A percentile compares a stretch with the other conserved stretches of the same genome.
These are phyloP conservation scores for Discostella stelligeroides DNA, from an alignment of 108 stramenopile species.

Conservation along the genomic window DNA sequence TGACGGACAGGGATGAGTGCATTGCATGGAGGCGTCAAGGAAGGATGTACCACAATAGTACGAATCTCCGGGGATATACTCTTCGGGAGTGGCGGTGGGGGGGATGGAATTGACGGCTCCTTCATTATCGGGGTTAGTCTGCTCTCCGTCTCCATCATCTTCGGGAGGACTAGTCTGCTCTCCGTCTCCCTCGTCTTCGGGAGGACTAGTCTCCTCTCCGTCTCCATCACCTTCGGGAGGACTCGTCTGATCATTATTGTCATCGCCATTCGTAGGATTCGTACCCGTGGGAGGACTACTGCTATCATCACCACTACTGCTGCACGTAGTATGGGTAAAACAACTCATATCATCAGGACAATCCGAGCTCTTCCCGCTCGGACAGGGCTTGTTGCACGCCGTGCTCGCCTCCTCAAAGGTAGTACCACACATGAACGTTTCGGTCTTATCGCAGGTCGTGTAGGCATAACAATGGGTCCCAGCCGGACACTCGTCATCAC, in stretches of 20 bases:
- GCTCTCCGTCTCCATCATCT: no score
- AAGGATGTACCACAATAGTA: conserved; percentile 50
- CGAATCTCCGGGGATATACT: conserved; percentile 50
- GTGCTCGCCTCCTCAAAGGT: conserved; percentile 79
- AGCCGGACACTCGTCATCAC: conserved; percentile 38
- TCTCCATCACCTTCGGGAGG: conserved; percentile 1
- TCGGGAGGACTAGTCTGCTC: no score
- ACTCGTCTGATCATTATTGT: not conserved
- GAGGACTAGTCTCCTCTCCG: not conserved
- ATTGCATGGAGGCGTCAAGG: conserved; percentile 43
- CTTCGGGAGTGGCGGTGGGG: conserved; percentile 18
- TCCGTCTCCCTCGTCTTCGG: conserved; percentile 1
- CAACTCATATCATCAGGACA: conserved; percentile 76
- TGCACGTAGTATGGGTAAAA: conserved; percentile 85
- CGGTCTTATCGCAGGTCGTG: conserved; percentile 52
- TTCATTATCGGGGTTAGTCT: no score
- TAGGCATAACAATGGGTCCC: conserved; percentile 50
- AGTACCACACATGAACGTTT: conserved; percentile 65
- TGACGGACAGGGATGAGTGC: conserved; percentile 46
- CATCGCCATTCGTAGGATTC: not conserved
- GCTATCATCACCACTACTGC: no score
- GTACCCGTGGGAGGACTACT: conserved; percentile 11
- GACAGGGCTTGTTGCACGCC: conserved; percentile 70
- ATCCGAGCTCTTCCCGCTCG: conserved; percentile 61
- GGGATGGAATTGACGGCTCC: conserved; percentile 1